Evolutionary conservation across 257 asterid genomes (phyloP), one percentile per base, ranked within the genome.

Genomic region (Lithospermum erythrorhizon): DNA sequence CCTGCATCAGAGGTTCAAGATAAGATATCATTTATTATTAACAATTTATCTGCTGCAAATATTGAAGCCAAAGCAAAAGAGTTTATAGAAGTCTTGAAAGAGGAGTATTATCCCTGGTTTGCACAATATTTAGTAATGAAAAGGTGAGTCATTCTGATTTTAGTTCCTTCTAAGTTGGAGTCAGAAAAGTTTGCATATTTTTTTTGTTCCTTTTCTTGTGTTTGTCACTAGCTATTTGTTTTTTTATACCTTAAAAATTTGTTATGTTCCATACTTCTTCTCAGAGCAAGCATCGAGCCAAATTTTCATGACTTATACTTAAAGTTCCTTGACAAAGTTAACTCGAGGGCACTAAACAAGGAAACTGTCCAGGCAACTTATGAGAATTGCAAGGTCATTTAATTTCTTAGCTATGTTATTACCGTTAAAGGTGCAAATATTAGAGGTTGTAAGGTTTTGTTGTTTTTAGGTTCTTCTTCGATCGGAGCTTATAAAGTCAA

Each of bases 71-170:
- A 93, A 83, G 96, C 95, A 15, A 93, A 87, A 70, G 97, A 89
- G 71, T 84, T 89, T 63, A 41, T 78, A 59, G 99, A 85, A 58
- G 69, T 89, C 54, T 72, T 93, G 76, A 80, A 70, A 61, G 89
- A 81, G 79, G 87, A 80, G 69, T 80, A 81, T 61, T 93, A 78
- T 79, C 90, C 96, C 56, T 93, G 99, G 99, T 93, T 93, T 67
- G 99, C 99, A 53, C 90, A 86, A 80, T 93, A 93, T 74, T 77
- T 93, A 87, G 97, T 93, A 72, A 93, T 93, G 99, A 93, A 89
- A 74, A 86, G 99, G 99, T 87, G 35, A 45, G 74, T 19, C 27
- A 51, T 65, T 53, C 16, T 48, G 15, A n/a, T 19, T 68, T 2
- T 27, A 2, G 11, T 51, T 52, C 54, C 21, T 20, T 37, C 45